Percentiles rank a stretch among this genome's conserved stretches.
These are phyloP conservation scores for Primulina eburnea DNA, from an alignment of 257 asterid genomes.

Conservation along the genomic window DNA sequence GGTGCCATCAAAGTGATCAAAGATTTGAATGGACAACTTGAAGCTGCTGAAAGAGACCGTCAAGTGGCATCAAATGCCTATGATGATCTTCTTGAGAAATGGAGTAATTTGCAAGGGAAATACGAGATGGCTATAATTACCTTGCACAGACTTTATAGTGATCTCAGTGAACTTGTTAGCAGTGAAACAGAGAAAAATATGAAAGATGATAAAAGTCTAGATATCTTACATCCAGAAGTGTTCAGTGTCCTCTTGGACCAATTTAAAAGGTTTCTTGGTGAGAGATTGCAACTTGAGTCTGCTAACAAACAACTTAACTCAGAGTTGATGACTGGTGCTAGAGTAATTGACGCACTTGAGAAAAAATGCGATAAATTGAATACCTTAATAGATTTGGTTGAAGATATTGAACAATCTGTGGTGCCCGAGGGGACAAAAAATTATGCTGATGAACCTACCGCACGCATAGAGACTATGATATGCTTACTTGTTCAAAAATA, in stretches of 20 bases:
- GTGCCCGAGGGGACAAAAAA: slow-evolving; percentile 41
- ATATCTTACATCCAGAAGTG: slow-evolving; percentile 48
- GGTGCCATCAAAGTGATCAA: slow-evolving; percentile 58
- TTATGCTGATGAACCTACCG: slow-evolving; percentile 45
- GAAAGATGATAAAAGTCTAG: slow-evolving; percentile 36
- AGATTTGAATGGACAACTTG: slow-evolving; percentile 55
- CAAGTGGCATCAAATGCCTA: slow-evolving; percentile 42
- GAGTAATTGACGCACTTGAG: slow-evolving; percentile 53
- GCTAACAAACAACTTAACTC: slow-evolving; percentile 50
- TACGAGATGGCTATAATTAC: slow-evolving; percentile 40
- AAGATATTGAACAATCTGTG: slow-evolving; percentile 55
- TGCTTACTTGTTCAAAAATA: slow-evolving; percentile 57
- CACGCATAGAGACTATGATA: slow-evolving; percentile 54
- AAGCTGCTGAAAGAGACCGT: slow-evolving; percentile 43
- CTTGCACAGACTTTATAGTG: slow-evolving; percentile 46
- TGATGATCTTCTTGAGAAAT: slow-evolving; percentile 33
- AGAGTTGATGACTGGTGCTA: slow-evolving; percentile 45
- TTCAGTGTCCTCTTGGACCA: slow-evolving; percentile 49
- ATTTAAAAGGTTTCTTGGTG: slow-evolving; percentile 42
- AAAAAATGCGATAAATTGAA: slow-evolving; percentile 47
- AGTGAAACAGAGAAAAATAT: slow-evolving; percentile 34
- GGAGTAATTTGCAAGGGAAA: slow-evolving; percentile 31
- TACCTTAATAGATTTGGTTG: slow-evolving; percentile 48
- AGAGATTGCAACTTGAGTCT: slow-evolving; percentile 56
- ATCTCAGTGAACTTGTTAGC: slow-evolving; percentile 48